Conservation (phyloP, 2,329 filamentous ascomycete genomes). For the Biscogniauxia marginata region DNA sequence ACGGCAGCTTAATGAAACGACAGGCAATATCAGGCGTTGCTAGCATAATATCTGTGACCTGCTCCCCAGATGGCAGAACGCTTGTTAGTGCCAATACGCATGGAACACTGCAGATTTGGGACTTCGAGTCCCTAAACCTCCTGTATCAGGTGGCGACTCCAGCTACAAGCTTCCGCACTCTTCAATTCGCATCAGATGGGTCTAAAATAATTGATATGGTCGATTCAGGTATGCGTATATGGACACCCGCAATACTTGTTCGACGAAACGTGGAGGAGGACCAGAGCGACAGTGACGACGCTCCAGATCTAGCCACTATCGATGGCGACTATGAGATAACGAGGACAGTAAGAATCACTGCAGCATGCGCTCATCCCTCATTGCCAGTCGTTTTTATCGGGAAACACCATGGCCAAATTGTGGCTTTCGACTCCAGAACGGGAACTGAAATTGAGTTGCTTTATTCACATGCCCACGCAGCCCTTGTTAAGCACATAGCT, state of each 20-base stretch:
- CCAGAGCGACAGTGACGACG: constrained; percentile 15
- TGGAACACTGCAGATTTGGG: constrained; percentile 22
- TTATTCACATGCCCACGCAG: constrained; percentile 12
- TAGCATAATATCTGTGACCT: constrained; percentile 13
- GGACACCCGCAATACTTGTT: constrained; percentile 22
- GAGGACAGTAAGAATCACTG: constrained; percentile 13
- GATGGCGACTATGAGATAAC: constrained; percentile 14
- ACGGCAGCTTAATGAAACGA: constrained; percentile 10
- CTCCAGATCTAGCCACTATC: constrained; percentile 1
- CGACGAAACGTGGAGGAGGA: constrained; percentile 21
- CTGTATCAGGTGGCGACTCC: constrained; percentile 20
- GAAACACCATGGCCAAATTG: constrained; percentile 14
- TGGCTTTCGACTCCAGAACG: constrained; percentile 9
- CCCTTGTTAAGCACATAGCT: constrained; percentile 3
- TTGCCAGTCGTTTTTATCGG: constrained; percentile 15
- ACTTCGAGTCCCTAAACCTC: constrained; percentile 20
- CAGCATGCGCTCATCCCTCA: constrained; percentile 11
- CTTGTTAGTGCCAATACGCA: constrained; percentile 17
- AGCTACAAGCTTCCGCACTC: constrained; percentile 11
- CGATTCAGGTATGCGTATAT: constrained; percentile 23
- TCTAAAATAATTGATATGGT: constrained; percentile 19
- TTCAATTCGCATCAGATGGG: constrained; percentile 22
- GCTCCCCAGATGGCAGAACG: constrained; percentile 20
- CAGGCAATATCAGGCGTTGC: constrained; percentile 1
- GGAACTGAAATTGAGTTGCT: constrained; percentile 5